phyloP scores from a whole-genome alignment of 495 filamentous ascomycete species.

The Penicillium odoratum region DNA sequence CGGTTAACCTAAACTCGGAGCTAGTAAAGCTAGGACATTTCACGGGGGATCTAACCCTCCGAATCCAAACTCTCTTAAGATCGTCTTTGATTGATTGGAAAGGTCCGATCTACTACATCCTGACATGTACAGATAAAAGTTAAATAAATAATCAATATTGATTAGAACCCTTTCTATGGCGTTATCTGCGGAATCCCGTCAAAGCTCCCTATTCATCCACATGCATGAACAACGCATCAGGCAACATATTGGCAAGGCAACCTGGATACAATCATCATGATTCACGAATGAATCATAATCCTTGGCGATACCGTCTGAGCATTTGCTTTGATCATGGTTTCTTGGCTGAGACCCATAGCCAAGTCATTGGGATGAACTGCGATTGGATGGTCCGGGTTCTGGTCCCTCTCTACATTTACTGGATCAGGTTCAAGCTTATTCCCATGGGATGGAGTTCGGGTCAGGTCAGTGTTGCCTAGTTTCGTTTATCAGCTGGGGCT shows the following conservation, averaged over 20 bases:
- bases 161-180: background rate
- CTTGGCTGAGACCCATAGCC: slow-evolving; percentile 2
- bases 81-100: too few relatives aligned
- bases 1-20: background rate
- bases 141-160: too few relatives aligned
- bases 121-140: too few relatives aligned
- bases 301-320: background rate
- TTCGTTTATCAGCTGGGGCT: slow-evolving; percentile 6
- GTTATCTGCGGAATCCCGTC: background rate
- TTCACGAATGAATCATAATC: background rate
- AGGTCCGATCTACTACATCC: background rate
- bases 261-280: background rate
- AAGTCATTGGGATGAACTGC: background rate
- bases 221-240: background rate
- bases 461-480: background rate
- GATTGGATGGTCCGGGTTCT: slow-evolving; percentile 2
- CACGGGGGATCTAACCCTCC: background rate
- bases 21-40: background rate
- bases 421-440: background rate
- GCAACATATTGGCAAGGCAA: background rate
- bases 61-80: background rate
- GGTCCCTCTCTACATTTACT: background rate
- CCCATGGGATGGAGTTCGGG: background rate
- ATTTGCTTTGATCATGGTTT: background rate
- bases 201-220: background rate